Evolutionary conservation across 371 early-diverging fungal genomes (phyloP), one percentile per base, ranked within the genome.

Genomic region (Mucor racemosus): DNA sequence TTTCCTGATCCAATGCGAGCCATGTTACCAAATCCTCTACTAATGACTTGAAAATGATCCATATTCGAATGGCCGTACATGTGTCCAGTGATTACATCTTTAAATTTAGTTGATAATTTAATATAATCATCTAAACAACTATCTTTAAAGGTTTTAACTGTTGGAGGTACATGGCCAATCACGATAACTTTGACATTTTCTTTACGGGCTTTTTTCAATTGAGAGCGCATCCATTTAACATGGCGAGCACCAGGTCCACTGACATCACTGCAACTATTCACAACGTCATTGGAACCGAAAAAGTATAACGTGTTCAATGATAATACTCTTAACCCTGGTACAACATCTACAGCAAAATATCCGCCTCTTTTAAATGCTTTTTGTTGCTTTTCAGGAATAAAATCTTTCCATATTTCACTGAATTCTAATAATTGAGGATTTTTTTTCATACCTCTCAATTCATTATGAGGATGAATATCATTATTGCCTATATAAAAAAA

Each of bases 161-260:
- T 84, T 1, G 95, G 95, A 2, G 91, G 86, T 0, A 94, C 89
- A 74, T 95, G 95, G 11, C 93, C 93, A 34, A 90, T 87, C 19
- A 94, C 66, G 62, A 90, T 86, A 9, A 88, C 85, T 53, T 77
- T 79, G n/a, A 76, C 73, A 50, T 68, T 63, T 7, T 80, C 74
- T 26, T 60, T 36, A 19, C 77, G 69, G 0, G 90, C 89, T 1
- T 33, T 66, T 17, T 67, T 73, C 31, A 95, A 75, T 63, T 88
- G 80, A 19, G 77, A 76, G 33, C 76, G 73, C 26, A 94, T 74
- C 95, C 95, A 95, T 17, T 77, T 78, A 58, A 94, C 75, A 73
- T 93, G 91, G 9, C 73, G 79, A 31, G 78, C 69, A 0, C 94
- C 94, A 0, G 92, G 87, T 38, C 86, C 82, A 10, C 73, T 76